Percentiles rank a stretch among this genome's conserved stretches.
phyloP scores from a whole-genome alignment of 257 asterid species.

The Cruciata laevipes region DNA sequence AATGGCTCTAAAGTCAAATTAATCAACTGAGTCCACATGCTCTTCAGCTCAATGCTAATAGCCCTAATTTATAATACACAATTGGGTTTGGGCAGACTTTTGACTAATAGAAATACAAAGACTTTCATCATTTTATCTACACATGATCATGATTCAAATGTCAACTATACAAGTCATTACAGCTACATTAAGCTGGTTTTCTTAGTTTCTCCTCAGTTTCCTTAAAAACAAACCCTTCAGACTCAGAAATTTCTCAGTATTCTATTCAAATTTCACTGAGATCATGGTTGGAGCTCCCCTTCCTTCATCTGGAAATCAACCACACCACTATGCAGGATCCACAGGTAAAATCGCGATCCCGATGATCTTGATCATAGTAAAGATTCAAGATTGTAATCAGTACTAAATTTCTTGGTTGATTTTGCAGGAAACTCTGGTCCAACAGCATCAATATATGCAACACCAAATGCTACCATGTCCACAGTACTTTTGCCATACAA shows the following conservation, averaged over 20 bases:
- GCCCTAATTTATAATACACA: not conserved
- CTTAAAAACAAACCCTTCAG: not conserved
- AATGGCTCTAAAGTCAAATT: not conserved
- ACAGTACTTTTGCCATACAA: slow-evolving; percentile 21
- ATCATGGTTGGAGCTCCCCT: slow-evolving; percentile 25
- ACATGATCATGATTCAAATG: slow-evolving; percentile 2
- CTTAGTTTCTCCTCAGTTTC: not conserved
- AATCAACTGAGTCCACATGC: slow-evolving; percentile 1
- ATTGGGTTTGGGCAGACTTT: not conserved
- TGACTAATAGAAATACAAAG: not conserved
- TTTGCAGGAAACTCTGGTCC: slow-evolving; percentile 11
- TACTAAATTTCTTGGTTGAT: not conserved
- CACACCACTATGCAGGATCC: slow-evolving; percentile 4
- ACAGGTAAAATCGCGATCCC: slow-evolving; percentile 1
- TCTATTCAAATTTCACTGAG: not conserved
- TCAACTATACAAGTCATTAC: slow-evolving; percentile 7
- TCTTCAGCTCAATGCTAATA: slow-evolving; percentile 3
- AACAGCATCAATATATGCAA: slow-evolving; percentile 14
- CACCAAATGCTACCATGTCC: slow-evolving; percentile 25
- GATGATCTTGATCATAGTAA: too few relatives aligned
- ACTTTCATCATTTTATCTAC: not conserved
- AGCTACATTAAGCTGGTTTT: not conserved
- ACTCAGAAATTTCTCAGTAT: not conserved
- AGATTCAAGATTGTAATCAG: not conserved
- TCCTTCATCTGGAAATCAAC: slow-evolving; percentile 14